phyloP scores from a whole-genome alignment of 148 eudicot genomes.

The Chenopodium formosanum region DNA sequence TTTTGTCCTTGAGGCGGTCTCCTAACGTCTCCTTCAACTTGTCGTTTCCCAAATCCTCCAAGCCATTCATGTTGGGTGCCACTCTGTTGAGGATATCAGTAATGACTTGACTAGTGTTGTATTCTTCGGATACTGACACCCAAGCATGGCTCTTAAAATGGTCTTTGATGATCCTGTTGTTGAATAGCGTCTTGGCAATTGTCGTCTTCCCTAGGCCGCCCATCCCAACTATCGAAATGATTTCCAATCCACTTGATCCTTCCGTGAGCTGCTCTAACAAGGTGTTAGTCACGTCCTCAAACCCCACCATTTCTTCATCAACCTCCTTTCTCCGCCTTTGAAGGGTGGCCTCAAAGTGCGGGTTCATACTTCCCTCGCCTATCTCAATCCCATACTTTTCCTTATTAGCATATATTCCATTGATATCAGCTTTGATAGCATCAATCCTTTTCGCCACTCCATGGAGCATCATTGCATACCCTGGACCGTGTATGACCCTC shows the following conservation, averaged over 20 bases:
- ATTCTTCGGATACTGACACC: conserved; percentile 38
- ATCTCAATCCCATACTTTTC: conserved; percentile 20
- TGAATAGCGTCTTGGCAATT: conserved; percentile 35
- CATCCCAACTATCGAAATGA: conserved; percentile 45
- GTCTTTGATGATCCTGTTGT: conserved; percentile 16
- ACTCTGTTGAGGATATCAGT: conserved; percentile 24
- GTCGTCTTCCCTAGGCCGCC: conserved; percentile 51
- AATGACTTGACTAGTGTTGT: conserved; percentile 28
- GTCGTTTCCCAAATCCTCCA: conserved; percentile 7
- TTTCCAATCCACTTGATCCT: conserved; percentile 21
- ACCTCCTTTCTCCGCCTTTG: conserved; percentile 15
- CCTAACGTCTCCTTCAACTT: conserved; percentile 13
- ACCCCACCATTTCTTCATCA: conserved; percentile 29
- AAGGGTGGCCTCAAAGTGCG: conserved; percentile 21
- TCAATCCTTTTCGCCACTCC: conserved; percentile 15
- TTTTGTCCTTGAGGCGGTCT: neutral
- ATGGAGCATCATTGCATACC: conserved; percentile 14
- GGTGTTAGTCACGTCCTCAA: conserved; percentile 28
- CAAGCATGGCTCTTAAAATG: conserved; percentile 31
- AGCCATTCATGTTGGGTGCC: neutral
- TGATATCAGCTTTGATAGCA: conserved; percentile 21
- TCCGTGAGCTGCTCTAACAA: conserved; percentile 24
- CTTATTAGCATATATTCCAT: conserved; percentile 15
- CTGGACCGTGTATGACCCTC: conserved; percentile 1
- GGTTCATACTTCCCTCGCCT: conserved; percentile 17